Base-by-base conservation (phyloP, 202 grass and related monocot genomes). In the Cymbopogon flexuosus region DNA sequence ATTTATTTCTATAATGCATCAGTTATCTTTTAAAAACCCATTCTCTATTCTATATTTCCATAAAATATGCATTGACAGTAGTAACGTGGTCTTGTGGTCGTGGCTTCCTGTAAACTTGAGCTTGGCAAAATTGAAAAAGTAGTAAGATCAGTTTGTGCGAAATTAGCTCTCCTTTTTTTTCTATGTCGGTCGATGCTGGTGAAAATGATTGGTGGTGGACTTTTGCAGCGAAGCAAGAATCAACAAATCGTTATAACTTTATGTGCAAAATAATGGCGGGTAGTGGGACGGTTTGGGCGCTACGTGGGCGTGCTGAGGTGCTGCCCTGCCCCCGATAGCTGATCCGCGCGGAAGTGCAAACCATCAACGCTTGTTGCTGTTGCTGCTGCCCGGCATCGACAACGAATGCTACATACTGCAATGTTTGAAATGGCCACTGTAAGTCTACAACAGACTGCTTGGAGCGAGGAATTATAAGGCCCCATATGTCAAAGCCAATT, bases 1-100 rank as follows among this genome's bases (percentile, higher is more conserved):
- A 80, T 87, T 87, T 90, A 79, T 79, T 70, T 79, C 27, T 56
- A 75, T 70, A 75, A 75, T 76, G 70, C 69, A 58, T 70, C 19
- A 59, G 62, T 34, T 83, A 76, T 83, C 23, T 58, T 76, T 58
- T 58, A 58, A 63, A 83, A 78, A 86, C 62, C 14, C 2, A 45
- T 33, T 89, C 31, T 67, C 40, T 23, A 39, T 89, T 83, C 68
- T 58, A 63, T 83, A 79, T 86, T 83, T 22, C 45, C 84, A 87
- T 86, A 86, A 90, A 83, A 65, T 29, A 22, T 58, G 80, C 12
- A 70, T 58, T 70, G 36, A 64, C 34, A 65, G 73, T 21, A 68
- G 49, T 45, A 42, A 69, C 59, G 58, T 83, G 76, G 84, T 79
- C 42, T 35, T 68, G 60, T 57, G 13, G 63, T 74, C 22, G 3